Evolutionary conservation across 1,284 basidiomycete species (phyloP).

Genomic region (Tylopilus sp.): DNA sequence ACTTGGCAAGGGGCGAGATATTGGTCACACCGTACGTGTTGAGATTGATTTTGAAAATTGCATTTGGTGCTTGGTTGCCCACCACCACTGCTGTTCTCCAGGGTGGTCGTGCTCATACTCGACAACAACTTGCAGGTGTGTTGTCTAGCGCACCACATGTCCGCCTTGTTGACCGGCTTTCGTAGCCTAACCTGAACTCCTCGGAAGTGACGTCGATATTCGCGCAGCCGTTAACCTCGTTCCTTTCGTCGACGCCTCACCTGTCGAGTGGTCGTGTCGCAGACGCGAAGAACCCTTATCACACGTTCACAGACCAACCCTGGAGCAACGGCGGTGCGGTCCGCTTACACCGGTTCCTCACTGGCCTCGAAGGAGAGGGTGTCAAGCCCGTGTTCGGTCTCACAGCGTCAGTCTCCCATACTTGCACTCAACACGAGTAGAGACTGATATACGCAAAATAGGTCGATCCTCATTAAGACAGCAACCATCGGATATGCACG

Average conservation of each 20-base stretch:
- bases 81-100: slow-evolving; percentile 40
- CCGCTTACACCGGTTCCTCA: slow-evolving; percentile 75
- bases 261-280: slow-evolving; percentile 48
- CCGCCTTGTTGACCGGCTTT: not conserved
- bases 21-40: slow-evolving; percentile 76
- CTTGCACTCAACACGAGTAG: not conserved
- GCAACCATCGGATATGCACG: slow-evolving; percentile 67
- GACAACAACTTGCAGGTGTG: slow-evolving; percentile 66
- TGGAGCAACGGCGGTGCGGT: slow-evolving; percentile 39
- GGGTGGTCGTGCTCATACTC: slow-evolving; percentile 78
- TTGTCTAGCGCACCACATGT: not conserved
- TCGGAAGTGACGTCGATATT: slow-evolving; percentile 79
- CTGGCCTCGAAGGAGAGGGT: slow-evolving; percentile 75
- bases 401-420: slow-evolving; percentile 60
- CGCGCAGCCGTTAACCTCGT: slow-evolving; percentile 75
- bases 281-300: slow-evolving; percentile 45
- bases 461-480: slow-evolving; percentile 68
- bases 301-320: slow-evolving; percentile 58
- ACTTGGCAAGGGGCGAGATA: slow-evolving; percentile 67
- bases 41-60: not conserved
- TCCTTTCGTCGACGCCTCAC: slow-evolving; percentile 64
- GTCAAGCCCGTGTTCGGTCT: slow-evolving; percentile 82
- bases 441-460: slow-evolving; percentile 31
- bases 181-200: slow-evolving; percentile 68
- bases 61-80: no score